Conservation (phyloP, 257 asterid genomes). For the Petunia axillaris region DNA sequence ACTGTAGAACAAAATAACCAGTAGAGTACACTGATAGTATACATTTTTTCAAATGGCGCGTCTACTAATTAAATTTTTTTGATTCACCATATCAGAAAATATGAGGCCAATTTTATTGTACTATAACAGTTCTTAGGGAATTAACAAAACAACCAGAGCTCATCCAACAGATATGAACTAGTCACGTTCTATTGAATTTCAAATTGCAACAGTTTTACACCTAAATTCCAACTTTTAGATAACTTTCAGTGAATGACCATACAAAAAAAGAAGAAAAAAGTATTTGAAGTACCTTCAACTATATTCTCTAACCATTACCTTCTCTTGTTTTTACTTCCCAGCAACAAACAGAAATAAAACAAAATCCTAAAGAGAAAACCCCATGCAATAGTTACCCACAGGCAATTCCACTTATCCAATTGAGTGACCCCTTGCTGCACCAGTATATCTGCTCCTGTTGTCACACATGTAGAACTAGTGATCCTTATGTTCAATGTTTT, state of each 20-base stretch:
- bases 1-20: too few species aligned
- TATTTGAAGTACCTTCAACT: background rate
- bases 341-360: conserved; percentile 40
- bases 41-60: too few species aligned
- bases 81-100: too few species aligned
- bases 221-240: background rate
- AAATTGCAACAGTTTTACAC: background rate
- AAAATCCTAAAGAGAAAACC: conserved; percentile 45
- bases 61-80: too few species aligned
- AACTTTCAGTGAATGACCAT: background rate
- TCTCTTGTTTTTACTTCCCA: conserved; percentile 45
- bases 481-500: conserved; percentile 37
- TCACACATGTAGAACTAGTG: conserved; percentile 37
- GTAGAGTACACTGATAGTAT: too few species aligned
- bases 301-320: conserved; percentile 19
- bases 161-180: background rate
- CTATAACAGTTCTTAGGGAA: background rate
- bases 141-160: background rate
- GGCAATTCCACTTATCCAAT: conserved; percentile 41
- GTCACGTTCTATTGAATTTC: background rate
- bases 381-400: conserved; percentile 47
- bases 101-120: background rate
- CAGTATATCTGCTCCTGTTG: conserved; percentile 43
- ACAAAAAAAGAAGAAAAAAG: too few species aligned
- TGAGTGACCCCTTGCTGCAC: conserved; percentile 41